Evolutionary conservation across 2,329 filamentous ascomycete species (phyloP).

Genomic region (Penicillium sp.): DNA sequence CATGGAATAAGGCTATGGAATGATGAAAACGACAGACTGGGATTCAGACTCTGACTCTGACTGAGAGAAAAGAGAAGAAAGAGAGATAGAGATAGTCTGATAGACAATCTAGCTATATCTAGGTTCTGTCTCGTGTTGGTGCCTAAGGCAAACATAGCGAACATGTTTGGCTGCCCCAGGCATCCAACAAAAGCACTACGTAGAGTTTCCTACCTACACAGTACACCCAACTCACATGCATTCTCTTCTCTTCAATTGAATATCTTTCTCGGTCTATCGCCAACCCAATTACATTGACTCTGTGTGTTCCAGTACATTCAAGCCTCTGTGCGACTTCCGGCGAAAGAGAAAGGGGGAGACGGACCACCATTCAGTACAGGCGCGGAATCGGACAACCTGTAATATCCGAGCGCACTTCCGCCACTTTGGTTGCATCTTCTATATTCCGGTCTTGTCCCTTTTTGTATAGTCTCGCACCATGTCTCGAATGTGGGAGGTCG

Average conservation of each 20-base stretch:
- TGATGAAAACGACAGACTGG: too few species aligned
- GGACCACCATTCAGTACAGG: background rate
- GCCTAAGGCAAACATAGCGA: too few species aligned
- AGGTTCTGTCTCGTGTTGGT: too few species aligned
- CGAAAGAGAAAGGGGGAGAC: conserved; percentile 3
- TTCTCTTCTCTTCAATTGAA: background rate
- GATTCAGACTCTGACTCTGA: too few species aligned
- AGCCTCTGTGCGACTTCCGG: background rate
- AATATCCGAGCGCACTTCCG: conserved; percentile 5
- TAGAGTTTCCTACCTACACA: too few species aligned
- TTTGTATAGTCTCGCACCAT: conserved; percentile 25
- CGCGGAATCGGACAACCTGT: conserved; percentile 4
- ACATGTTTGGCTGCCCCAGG: too few species aligned
- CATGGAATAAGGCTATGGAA: too few species aligned
- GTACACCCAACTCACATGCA: conserved; percentile 1
- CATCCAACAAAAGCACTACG: too few species aligned
- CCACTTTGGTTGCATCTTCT: conserved; percentile 8
- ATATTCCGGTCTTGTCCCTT: background rate
- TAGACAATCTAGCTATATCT: too few species aligned
- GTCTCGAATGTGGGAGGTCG: conserved; percentile 96
- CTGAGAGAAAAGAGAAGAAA: too few species aligned
- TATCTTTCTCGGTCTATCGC: background rate
- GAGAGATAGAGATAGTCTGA: too few species aligned
- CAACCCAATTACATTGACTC: background rate
- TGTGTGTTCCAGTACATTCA: background rate